These are phyloP conservation scores for Cercospora nicotianae DNA, from an alignment of 2,329 filamentous ascomycete genomes.

Conservation along the genomic window DNA sequence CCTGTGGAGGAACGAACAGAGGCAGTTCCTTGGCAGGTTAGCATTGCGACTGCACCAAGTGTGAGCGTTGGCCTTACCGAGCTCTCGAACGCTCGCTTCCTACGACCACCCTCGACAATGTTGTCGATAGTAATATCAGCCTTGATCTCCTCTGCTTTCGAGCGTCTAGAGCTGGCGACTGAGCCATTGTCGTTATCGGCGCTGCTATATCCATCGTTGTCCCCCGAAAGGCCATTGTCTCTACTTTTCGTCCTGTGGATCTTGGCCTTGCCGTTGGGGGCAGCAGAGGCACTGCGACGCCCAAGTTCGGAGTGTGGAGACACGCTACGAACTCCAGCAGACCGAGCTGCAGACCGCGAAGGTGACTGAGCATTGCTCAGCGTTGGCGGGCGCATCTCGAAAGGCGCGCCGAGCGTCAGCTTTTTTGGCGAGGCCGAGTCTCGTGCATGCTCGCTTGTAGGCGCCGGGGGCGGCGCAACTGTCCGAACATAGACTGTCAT, in stretches of 20 bases:
- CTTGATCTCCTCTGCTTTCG: slow-evolving; percentile 80
- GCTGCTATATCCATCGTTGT: slow-evolving; percentile 80
- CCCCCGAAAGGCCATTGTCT: slow-evolving; percentile 54
- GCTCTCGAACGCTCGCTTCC: slow-evolving; percentile 91
- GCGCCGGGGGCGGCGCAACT: slow-evolving; percentile 26
- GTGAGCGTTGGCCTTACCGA: slow-evolving; percentile 67
- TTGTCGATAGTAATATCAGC: slow-evolving; percentile 98
- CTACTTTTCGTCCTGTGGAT: slow-evolving; percentile 55
- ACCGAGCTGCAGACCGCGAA: slow-evolving; percentile 68
- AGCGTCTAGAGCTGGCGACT: slow-evolving; percentile 67
- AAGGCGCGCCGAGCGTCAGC: slow-evolving; percentile 62
- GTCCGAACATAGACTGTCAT: slow-evolving; percentile 87
- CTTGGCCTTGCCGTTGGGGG: slow-evolving; percentile 56
- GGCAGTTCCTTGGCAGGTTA: slow-evolving; percentile 74
- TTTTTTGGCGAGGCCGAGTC: slow-evolving; percentile 49
- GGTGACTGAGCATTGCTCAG: slow-evolving; percentile 61
- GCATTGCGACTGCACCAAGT: slow-evolving; percentile 6
- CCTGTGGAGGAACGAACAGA: slow-evolving; percentile 89
- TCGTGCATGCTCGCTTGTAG: slow-evolving; percentile 28
- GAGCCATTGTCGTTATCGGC: slow-evolving; percentile 79
- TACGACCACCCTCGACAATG: slow-evolving; percentile 92
- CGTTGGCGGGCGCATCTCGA: slow-evolving; percentile 63
- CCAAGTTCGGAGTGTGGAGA: slow-evolving; percentile 70
- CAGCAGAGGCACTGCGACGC: slow-evolving; percentile 75
- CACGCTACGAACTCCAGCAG: slow-evolving; percentile 72